Conservation (phyloP, 306 rosid genomes). For the Trichosanthes truncata region DNA sequence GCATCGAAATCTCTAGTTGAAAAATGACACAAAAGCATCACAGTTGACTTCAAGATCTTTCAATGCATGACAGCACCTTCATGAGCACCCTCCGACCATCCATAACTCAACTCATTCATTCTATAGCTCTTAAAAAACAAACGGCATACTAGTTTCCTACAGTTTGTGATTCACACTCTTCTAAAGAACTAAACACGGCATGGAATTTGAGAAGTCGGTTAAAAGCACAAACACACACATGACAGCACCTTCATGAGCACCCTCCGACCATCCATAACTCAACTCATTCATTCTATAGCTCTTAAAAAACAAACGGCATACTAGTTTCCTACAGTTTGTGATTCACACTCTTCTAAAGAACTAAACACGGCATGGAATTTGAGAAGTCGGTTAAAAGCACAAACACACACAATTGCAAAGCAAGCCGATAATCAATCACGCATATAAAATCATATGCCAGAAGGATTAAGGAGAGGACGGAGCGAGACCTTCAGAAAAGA, state of each 20-base stretch:
- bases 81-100: neutral
- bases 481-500: constrained; percentile 9
- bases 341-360: neutral
- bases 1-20: neutral
- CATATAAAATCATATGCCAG: neutral
- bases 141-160: neutral
- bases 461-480: neutral
- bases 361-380: neutral
- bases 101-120: neutral
- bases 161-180: neutral
- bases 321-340: neutral
- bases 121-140: neutral
- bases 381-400: neutral
- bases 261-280: neutral
- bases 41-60: neutral
- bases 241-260: neutral
- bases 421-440: neutral
- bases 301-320: neutral
- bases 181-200: neutral
- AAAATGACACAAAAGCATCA: neutral
- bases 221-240: neutral
- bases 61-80: neutral
- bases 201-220: neutral
- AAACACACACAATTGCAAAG: neutral
- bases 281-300: neutral